Percentiles rank a stretch among this genome's conserved stretches.
Evolutionary conservation across 805 yeast species (phyloP).

Genomic region (Ogataea chonburiensis): DNA sequence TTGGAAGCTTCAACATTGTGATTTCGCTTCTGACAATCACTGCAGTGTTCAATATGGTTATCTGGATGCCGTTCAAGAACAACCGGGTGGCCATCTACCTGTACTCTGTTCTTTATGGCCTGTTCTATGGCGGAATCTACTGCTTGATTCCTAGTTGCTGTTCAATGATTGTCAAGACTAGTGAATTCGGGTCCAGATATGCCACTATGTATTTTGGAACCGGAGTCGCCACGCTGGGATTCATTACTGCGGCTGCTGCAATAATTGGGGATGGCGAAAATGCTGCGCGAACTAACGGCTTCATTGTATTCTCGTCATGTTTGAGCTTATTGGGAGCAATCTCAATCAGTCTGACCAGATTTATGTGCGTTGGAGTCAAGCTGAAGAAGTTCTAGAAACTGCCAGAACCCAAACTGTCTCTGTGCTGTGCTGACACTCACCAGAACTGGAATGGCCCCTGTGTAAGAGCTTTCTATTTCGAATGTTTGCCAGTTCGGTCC

Average conservation of each 20-base stretch:
- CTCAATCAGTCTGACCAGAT: conserved; percentile 4
- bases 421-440: background rate
- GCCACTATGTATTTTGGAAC: conserved; percentile 55
- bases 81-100: conserved; percentile 41
- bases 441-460: background rate
- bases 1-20: conserved; percentile 54
- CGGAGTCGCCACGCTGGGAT: conserved; percentile 37
- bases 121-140: conserved; percentile 53
- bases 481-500: conserved; percentile 10
- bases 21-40: conserved; percentile 32
- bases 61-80: conserved; percentile 64
- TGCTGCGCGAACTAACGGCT: conserved; percentile 13
- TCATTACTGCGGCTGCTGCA: conserved; percentile 39
- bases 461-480: background rate
- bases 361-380: conserved; percentile 9
- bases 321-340: conserved; percentile 12
- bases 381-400: conserved; percentile 5
- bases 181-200: conserved; percentile 61
- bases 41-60: conserved; percentile 42
- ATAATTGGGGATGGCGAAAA: conserved; percentile 13
- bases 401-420: background rate
- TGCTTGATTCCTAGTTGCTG: conserved; percentile 62
- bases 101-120: conserved; percentile 52
- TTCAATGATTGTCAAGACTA: conserved; percentile 52
- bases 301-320: conserved; percentile 12